Conservation (phyloP, 106 monocot genomes). For the Xerophyta viscosa region DNA sequence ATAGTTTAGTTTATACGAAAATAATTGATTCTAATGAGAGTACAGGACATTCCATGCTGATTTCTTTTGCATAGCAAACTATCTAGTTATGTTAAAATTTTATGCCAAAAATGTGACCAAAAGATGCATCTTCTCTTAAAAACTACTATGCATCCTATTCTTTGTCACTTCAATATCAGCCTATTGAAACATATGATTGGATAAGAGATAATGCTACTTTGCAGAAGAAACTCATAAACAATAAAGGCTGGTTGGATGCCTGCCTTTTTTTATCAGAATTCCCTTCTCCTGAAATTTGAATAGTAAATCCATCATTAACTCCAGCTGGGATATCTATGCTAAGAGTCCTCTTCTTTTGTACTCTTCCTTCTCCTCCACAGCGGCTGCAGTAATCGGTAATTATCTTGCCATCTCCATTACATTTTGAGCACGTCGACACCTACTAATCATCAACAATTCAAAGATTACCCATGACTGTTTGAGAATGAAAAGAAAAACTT, state of each 20-base stretch:
- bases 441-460: slow-evolving; percentile 18
- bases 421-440: slow-evolving; percentile 79
- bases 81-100: no score
- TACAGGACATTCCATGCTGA: no score
- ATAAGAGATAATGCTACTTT: slow-evolving; percentile 1
- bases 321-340: slow-evolving; percentile 77
- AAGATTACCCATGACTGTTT: no score
- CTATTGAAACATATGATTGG: no score
- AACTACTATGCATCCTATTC: no score
- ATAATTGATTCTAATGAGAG: no score
- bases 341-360: slow-evolving; percentile 37
- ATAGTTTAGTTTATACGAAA: no score
- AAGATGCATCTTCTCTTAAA: no score
- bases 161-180: no score
- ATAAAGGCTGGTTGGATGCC: slow-evolving; percentile 7
- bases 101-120: no score
- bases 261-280: slow-evolving; percentile 62
- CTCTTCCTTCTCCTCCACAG: slow-evolving; percentile 63
- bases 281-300: slow-evolving; percentile 84
- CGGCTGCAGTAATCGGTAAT: slow-evolving; percentile 62
- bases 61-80: no score
- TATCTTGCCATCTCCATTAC: slow-evolving; percentile 70
- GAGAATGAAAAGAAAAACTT: no score
- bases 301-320: slow-evolving; percentile 62
- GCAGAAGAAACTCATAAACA: not conserved